Percentiles rank a stretch among this genome's conserved stretches.
phyloP scores from a whole-genome alignment of 1,139 yeast genomes.

The Citeromyces hawaiiensis region DNA sequence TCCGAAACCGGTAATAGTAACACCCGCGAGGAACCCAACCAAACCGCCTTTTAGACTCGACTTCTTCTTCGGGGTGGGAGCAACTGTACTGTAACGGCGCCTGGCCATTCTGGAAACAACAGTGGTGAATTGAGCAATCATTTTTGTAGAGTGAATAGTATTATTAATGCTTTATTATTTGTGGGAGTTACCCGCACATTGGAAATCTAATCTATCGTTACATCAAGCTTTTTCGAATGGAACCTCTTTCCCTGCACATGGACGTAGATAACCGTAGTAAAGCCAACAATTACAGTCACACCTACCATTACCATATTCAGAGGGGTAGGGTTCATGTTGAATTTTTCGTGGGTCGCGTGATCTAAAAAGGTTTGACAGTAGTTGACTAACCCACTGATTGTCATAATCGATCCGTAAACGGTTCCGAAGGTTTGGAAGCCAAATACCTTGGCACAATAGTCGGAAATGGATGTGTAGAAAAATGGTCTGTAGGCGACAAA shows the following conservation, averaged over 20 bases:
- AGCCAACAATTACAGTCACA: conserved; percentile 32
- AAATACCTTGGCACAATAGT: conserved; percentile 49
- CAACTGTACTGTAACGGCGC: conserved; percentile 3
- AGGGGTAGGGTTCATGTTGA: conserved; percentile 45
- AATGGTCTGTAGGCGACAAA: conserved; percentile 50
- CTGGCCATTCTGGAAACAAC: neutral
- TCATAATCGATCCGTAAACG: conserved; percentile 46
- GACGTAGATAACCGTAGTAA: conserved; percentile 14
- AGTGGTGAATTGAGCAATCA: conserved; percentile 1
- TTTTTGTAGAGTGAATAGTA: neutral
- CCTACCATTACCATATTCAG: conserved; percentile 29
- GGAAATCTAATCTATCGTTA: neutral
- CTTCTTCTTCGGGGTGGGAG: conserved; percentile 7
- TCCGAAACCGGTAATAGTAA: conserved; percentile 58
- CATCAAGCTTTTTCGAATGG: conserved; percentile 7
- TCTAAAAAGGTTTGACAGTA: conserved; percentile 40
- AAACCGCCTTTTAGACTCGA: conserved; percentile 47
- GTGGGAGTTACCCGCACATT: neutral
- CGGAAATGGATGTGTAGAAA: conserved; percentile 49
- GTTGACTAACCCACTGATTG: conserved; percentile 43
- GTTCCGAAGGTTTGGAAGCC: conserved; percentile 57
- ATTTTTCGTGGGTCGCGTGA: conserved; percentile 34
- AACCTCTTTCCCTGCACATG: conserved; percentile 11
- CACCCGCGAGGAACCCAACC: conserved; percentile 69
- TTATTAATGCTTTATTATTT: neutral